Conservation (phyloP, 148 eudicot species). For the Rhododendron kiyosumense region DNA sequence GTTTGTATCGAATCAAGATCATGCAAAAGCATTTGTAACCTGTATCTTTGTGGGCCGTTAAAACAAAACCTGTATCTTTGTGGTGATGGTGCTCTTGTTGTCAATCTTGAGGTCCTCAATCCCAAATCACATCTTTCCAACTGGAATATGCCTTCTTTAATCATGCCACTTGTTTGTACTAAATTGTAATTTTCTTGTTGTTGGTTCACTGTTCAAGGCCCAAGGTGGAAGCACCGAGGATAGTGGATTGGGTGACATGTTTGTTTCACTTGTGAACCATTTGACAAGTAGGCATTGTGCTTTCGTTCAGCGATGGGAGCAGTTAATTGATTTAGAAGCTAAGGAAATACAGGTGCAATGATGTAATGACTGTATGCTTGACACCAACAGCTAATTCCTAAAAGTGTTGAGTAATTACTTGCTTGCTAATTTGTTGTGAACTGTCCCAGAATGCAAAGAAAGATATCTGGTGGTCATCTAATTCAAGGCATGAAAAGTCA, state of each 20-base stretch:
- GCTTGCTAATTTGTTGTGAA: conserved; percentile 10
- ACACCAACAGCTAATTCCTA: background rate
- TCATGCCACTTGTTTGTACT: background rate
- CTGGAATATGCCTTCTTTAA: background rate
- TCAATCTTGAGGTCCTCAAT: background rate
- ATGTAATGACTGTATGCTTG: background rate
- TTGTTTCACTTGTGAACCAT: conserved; percentile 69
- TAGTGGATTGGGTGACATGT: conserved; percentile 78
- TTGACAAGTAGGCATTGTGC: conserved; percentile 52
- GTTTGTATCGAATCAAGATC: background rate
- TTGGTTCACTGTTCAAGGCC: conserved; percentile 43
- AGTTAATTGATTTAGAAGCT: conserved; percentile 86
- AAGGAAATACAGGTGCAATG: conserved; percentile 62
- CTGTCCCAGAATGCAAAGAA: conserved; percentile 45
- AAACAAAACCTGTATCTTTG: background rate
- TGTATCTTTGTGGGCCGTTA: too few relatives aligned
- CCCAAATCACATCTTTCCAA: background rate
- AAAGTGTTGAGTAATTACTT: background rate
- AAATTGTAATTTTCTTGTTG: background rate
- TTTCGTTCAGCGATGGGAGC: conserved; percentile 83
- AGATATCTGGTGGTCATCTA: conserved; percentile 37
- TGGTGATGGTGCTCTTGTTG: background rate
- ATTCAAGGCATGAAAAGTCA: conserved; percentile 34
- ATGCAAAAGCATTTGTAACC: background rate
- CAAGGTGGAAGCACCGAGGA: conserved; percentile 77